Evolutionary conservation across 1,139 yeast species (phyloP).

Genomic region (Williopsis jadinii): DNA sequence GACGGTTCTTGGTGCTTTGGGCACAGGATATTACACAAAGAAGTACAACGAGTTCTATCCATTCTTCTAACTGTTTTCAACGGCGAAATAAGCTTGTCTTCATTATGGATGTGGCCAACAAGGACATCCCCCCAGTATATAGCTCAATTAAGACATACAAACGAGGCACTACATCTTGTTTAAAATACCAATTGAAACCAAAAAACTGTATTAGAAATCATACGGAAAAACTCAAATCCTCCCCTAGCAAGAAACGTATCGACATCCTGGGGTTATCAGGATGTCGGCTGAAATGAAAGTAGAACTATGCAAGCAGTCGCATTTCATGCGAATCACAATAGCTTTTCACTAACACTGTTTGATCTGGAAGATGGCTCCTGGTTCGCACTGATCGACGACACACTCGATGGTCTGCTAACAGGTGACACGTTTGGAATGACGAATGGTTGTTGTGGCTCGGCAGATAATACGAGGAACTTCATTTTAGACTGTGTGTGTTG

Average conservation of each 20-base stretch:
- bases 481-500: slow-evolving; percentile 14
- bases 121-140: too few relatives aligned
- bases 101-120: too few relatives aligned
- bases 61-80: slow-evolving; percentile 7
- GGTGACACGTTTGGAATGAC: slow-evolving; percentile 61
- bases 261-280: too few relatives aligned
- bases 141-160: too few relatives aligned
- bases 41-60: slow-evolving; percentile 66
- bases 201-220: too few relatives aligned
- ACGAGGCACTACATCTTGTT: too few relatives aligned
- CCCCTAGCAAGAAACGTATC: too few relatives aligned
- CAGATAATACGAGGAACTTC: slow-evolving; percentile 47
- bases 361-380: slow-evolving; percentile 1
- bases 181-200: too few relatives aligned
- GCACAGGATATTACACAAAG: slow-evolving; percentile 62
- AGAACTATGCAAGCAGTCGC: too few relatives aligned
- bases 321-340: slow-evolving; percentile 1
- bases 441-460: slow-evolving; percentile 54
- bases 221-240: too few relatives aligned
- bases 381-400: neutral
- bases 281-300: too few relatives aligned
- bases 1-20: slow-evolving; percentile 55
- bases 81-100: too few relatives aligned
- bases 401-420: slow-evolving; percentile 26
- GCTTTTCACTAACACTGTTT: slow-evolving; percentile 1